Evolutionary conservation across 2,329 filamentous ascomycete species (phyloP).

Genomic region (Didymosphaeria variabile): DNA sequence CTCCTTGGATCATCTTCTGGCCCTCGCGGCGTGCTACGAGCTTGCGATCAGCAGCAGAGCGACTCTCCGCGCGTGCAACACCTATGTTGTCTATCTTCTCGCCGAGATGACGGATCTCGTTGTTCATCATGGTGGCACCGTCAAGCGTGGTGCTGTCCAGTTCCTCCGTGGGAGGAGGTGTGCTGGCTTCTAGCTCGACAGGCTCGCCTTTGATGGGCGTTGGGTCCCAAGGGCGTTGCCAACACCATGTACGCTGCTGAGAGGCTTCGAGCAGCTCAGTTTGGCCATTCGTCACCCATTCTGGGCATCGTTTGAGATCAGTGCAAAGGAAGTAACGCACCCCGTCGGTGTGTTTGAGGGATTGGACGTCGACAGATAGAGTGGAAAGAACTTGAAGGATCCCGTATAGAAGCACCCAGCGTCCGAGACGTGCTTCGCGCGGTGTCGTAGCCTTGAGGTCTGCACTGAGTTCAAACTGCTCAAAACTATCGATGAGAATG

Average conservation of each 20-base stretch:
- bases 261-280: slow-evolving; percentile 37
- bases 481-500: slow-evolving; percentile 52
- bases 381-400: slow-evolving; percentile 54
- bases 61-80: slow-evolving; percentile 21
- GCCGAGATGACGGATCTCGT: slow-evolving; percentile 41
- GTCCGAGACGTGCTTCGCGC: slow-evolving; percentile 53
- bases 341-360: slow-evolving; percentile 48
- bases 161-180: slow-evolving; percentile 12
- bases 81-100: slow-evolving; percentile 46
- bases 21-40: slow-evolving; percentile 37
- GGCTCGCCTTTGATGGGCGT: slow-evolving; percentile 31
- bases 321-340: slow-evolving; percentile 54
- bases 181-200: slow-evolving; percentile 42
- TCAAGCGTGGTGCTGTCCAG: slow-evolving; percentile 25
- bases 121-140: slow-evolving; percentile 33
- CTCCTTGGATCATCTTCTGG: slow-evolving; percentile 39
- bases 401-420: slow-evolving; percentile 55
- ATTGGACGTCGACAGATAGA: slow-evolving; percentile 52
- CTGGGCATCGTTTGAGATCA: slow-evolving; percentile 48
- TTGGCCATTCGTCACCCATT: slow-evolving; percentile 46
- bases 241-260: slow-evolving; percentile 48
- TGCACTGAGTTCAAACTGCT: slow-evolving; percentile 51
- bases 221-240: slow-evolving; percentile 45
- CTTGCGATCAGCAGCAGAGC: slow-evolving; percentile 22
- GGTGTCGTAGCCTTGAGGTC: slow-evolving; percentile 45